phyloP scores from a whole-genome alignment of 306 rosid species.

The Lathyrus aphaca region DNA sequence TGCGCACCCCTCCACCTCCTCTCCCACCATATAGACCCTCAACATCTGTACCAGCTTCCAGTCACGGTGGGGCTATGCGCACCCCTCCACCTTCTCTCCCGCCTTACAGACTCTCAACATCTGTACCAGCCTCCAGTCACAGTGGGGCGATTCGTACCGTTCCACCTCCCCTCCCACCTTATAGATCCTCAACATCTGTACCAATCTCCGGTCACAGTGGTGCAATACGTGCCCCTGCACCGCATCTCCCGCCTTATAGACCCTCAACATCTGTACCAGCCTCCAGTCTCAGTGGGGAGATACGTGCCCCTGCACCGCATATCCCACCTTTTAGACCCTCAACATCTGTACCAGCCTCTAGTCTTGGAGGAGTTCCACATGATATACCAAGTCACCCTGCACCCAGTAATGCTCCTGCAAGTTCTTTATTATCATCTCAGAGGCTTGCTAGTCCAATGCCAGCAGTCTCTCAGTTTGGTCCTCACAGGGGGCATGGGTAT shows the following conservation, averaged over 20 bases:
- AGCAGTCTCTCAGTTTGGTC: conserved; percentile 38
- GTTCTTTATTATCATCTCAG: conserved; percentile 33
- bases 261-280: conserved; percentile 6
- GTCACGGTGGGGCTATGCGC: conserved; percentile 49
- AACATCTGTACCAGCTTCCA: neutral
- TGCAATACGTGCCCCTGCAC: conserved; percentile 8
- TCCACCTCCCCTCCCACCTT: neutral
- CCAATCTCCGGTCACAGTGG: neutral
- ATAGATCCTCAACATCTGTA: conserved; percentile 4
- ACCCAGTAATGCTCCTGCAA: conserved; percentile 38
- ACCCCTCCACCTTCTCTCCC: conserved; percentile 78
- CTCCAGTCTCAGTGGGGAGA: conserved; percentile 32
- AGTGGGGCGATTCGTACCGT: conserved; percentile 19
- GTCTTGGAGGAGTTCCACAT: conserved; percentile 34
- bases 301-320: conserved; percentile 85
- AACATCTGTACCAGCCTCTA: conserved; percentile 38
- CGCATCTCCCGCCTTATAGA: neutral
- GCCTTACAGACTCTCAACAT: conserved; percentile 58
- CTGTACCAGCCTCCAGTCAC: conserved; percentile 33
- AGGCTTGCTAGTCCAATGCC: conserved; percentile 33
- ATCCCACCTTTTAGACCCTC: conserved; percentile 64
- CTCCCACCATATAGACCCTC: neutral
- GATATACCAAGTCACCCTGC: conserved; percentile 50
- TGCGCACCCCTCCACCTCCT: neutral
- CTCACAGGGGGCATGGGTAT: conserved; percentile 33